A percentile compares a stretch with the other conserved stretches of the same genome.
Conservation (phyloP, 1,284 basidiomycete species). For the Irpex sp. region DNA sequence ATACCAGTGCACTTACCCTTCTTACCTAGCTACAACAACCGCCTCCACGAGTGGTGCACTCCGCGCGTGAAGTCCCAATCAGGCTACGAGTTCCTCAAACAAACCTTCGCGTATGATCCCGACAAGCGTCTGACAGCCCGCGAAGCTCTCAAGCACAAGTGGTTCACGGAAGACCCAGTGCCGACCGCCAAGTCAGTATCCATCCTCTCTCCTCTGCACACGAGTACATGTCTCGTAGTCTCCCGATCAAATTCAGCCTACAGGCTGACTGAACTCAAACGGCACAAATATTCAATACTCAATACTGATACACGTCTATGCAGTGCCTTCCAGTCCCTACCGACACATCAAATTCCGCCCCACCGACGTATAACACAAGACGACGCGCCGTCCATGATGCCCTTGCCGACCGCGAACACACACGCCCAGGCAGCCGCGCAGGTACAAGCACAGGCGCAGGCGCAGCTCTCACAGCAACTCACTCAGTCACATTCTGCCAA, state of each 20-base stretch:
- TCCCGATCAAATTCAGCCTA: neutral
- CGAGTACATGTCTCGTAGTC: neutral
- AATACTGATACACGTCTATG: neutral
- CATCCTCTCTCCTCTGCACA: neutral
- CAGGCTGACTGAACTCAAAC: neutral
- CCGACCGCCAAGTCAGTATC: constrained; percentile 68
- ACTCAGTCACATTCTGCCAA: constrained; percentile 33
- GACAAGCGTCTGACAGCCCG: constrained; percentile 81
- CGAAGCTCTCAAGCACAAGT: constrained; percentile 77
- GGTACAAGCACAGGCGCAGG: constrained; percentile 30
- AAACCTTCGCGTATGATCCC: constrained; percentile 90
- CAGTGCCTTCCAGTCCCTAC: constrained; percentile 61
- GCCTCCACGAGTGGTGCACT: constrained; percentile 78
- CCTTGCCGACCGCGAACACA: constrained; percentile 38
- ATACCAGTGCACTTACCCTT: neutral
- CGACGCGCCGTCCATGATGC: constrained; percentile 77
- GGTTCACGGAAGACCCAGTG: constrained; percentile 76
- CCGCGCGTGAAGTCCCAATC: constrained; percentile 54
- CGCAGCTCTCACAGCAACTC: constrained; percentile 27
- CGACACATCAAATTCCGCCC: constrained; percentile 60
- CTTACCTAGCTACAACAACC: constrained; percentile 56
- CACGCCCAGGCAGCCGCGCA: constrained; percentile 9
- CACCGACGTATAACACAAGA: constrained; percentile 74
- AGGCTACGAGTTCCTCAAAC: constrained; percentile 82
- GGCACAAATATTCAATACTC: neutral